Base-by-base conservation (phyloP, 768 basidiomycete species). In the Phaeotremella fagi region DNA sequence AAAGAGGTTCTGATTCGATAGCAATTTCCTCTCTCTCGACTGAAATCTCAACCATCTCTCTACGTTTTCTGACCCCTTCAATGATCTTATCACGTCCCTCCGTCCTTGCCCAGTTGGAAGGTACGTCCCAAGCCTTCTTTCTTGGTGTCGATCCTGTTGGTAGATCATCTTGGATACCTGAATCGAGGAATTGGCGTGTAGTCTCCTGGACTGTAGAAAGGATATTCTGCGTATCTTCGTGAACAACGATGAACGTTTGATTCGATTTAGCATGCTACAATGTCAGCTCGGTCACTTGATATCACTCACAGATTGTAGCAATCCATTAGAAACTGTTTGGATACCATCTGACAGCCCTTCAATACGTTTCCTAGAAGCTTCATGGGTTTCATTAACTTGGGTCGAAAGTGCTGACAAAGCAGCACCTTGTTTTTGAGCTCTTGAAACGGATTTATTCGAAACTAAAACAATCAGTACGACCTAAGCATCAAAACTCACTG, bases 61-160 rank as follows among this genome's bases (percentile, higher is more conserved):
- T 12, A 31, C 31, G 42, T 33, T 46, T 46, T 31, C 58, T 45
- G 47, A 53, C 51, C 20, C 44, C 52, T 3, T 36, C 60, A 42
- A 61, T 36, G n/a, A 61, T 45, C n/a, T 31, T 41, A 18, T 70
- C 63, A 29, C 72, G 43, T 26, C 62, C 62, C 24, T 61, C 63
- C 7, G 68, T 72, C 16, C 62, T 48, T 45, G 66, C 63, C 72
- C 72, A 74, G 1, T 45, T 41, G 12, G 55, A 50, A 14, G 54
- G 60, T 1, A 74, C 66, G 22, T 66, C 61, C 64, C 66, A 72
- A 15, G 49, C 55, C 49, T 59, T 65, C 57, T 74, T 74, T 28
- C 55, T 54, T 11, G 72, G 72, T 12, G 72, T 74, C 0, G 59
- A 48, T 15, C 72, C 72, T 15, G 72, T 74, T 0, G 70, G 57